Evolutionary conservation across 352 stramenopile genomes (phyloP).

Genomic region (Pythium volutum): DNA sequence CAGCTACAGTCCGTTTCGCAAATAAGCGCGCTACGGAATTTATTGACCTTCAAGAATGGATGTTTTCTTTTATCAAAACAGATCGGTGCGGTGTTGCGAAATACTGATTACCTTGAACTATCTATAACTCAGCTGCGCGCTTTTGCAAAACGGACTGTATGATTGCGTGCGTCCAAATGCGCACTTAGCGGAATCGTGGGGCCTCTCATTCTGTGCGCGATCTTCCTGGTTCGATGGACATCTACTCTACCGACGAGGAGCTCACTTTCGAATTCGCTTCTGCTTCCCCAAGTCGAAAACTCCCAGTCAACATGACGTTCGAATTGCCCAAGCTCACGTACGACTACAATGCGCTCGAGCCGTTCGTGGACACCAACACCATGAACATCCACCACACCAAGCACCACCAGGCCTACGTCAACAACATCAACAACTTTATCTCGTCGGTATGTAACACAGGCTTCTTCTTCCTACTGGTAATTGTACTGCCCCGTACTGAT

Average conservation of each 20-base stretch:
- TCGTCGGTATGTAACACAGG: not conserved
- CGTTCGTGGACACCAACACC: constrained; percentile 46
- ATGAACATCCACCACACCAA: constrained; percentile 62
- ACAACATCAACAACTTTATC: constrained; percentile 36
- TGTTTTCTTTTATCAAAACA: too few relatives aligned
- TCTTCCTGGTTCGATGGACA: not conserved
- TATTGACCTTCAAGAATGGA: too few relatives aligned
- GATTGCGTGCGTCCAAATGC: constrained; percentile 2
- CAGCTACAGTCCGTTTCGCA: too few relatives aligned
- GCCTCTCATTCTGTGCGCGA: not conserved
- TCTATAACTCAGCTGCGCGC: too few relatives aligned
- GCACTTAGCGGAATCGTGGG: constrained; percentile 9
- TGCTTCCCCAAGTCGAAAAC: constrained; percentile 5
- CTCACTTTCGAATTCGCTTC: constrained; percentile 41
- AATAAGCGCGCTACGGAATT: too few relatives aligned
- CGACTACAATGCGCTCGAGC: constrained; percentile 53
- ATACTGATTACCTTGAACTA: too few relatives aligned
- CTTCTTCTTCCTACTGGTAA: constrained; percentile 25
- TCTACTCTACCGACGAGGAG: not conserved
- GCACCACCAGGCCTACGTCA: constrained; percentile 49
- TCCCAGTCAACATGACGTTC: constrained; percentile 23
- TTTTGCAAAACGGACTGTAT: too few relatives aligned
- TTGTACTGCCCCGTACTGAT: too few relatives aligned
- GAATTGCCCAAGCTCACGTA: constrained; percentile 44
- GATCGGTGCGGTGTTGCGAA: too few relatives aligned